Evolutionary conservation across 2,329 filamentous ascomycete genomes (phyloP), one percentile per base, ranked within the genome.

Genomic region (Penicillium sp.): DNA sequence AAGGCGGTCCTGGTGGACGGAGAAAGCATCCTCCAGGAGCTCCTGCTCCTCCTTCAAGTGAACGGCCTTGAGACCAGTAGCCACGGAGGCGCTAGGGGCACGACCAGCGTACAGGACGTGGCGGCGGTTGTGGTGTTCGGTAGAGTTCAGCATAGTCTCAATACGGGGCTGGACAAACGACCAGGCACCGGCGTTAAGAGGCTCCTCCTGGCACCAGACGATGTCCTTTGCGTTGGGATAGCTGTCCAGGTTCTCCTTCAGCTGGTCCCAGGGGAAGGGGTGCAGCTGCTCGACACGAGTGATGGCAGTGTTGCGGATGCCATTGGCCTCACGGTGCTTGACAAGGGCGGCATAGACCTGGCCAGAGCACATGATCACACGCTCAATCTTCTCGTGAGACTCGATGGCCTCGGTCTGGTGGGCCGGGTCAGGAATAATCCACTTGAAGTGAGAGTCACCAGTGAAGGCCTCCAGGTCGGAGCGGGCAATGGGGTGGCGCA

Each of bases 211-310:
- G 68, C 87, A 89, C 93, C 93, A 99, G 64, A 99, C 92, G 67
- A 99, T 92, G 65, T 92, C 94, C 85, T 97, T 91, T 69, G 94
- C 94, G 78, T 99, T 99, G 75, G 93, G 92, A 83, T 99, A 99
- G 78, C 83, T 87, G 82, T 99, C 94, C 55, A 99, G 85, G 82
- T 98, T 98, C 78, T 98, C 94, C 83, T 90, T 91, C 56, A 99
- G 87, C 79, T 95, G 92, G 70, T 93, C 88, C 94, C 95, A 99
- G 53, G 95, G 95, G 91, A 99, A 99, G 72, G 95, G 95, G 82
- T 99, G 93, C 61, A 99, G 86, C 81, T 99, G 95, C 82, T 99
- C 95, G 67, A 99, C 87, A 74, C 95, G 92, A 22, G 93, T 97
- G 75, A 99, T 89, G 72, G 94, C 95, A 19, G 94, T 90, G 75